These are phyloP conservation scores for Saccharomycopsis fermentans DNA, from an alignment of 805 yeast species.

Conservation along the genomic window DNA sequence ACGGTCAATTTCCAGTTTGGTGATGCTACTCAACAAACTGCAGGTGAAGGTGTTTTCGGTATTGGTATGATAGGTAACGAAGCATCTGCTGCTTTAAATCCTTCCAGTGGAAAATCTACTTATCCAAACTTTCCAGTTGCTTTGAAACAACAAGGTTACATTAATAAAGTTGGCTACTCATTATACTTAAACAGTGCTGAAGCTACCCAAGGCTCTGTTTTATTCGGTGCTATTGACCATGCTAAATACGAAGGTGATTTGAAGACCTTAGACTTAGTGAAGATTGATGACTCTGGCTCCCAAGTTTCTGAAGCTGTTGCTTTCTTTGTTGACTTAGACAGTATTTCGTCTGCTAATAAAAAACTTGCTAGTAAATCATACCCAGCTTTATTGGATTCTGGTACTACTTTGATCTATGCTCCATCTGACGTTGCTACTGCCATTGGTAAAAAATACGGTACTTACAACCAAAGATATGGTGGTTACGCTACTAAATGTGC, in stretches of 20 bases:
- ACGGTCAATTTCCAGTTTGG: slow-evolving; percentile 8
- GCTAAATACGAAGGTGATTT: no score
- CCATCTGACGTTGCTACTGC: slow-evolving; percentile 24
- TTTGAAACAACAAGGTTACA: slow-evolving; percentile 31
- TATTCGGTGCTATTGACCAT: no score
- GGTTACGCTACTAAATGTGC: slow-evolving; percentile 7
- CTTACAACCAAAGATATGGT: slow-evolving; percentile 4
- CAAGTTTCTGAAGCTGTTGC: slow-evolving; percentile 36
- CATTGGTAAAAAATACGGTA: slow-evolving; percentile 10
- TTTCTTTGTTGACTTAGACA: slow-evolving; percentile 20
- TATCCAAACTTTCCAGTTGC: slow-evolving; percentile 23
- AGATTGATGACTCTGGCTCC: slow-evolving; percentile 39
- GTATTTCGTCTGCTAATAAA: background rate
- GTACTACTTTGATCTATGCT: no score
- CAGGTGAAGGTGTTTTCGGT: slow-evolving; percentile 51
- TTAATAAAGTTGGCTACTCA: slow-evolving; percentile 33
- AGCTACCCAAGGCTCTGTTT: slow-evolving; percentile 26
- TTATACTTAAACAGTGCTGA: slow-evolving; percentile 31
- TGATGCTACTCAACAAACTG: slow-evolving; percentile 14
- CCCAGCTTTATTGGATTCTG: slow-evolving; percentile 34
- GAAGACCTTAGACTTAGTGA: slow-evolving; percentile 31
- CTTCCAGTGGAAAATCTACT: background rate
- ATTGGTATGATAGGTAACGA: slow-evolving; percentile 65
- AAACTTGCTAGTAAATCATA: no score
- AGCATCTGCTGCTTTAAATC: slow-evolving; percentile 21